phyloP scores from a whole-genome alignment of 345 rosid genomes.

The Populus tremula region DNA sequence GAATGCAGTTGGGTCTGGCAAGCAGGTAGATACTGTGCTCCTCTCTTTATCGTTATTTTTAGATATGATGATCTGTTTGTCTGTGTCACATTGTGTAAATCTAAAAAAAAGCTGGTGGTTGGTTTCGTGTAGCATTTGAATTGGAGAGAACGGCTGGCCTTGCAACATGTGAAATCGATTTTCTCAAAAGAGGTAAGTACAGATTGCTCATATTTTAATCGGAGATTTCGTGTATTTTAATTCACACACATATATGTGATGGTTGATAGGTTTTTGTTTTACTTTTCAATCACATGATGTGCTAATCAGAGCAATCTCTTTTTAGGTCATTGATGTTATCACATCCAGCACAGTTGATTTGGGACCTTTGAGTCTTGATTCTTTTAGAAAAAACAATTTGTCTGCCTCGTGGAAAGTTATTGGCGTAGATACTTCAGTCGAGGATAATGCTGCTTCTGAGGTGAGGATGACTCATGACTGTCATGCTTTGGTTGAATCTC shows the following conservation, averaged over 20 bases:
- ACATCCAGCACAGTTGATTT: conserved; percentile 65
- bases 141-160: conserved; percentile 84
- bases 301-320: conserved; percentile 8
- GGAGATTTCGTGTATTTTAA: conserved; percentile 4
- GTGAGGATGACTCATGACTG: conserved; percentile 31
- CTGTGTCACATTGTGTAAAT: conserved; percentile 4
- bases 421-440: conserved; percentile 37
- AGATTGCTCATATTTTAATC: conserved; percentile 6
- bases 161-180: conserved; percentile 60
- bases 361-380: conserved; percentile 81
- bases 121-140: conserved; percentile 52
- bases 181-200: conserved; percentile 76
- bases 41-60: background rate
- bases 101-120: conserved; percentile 12
- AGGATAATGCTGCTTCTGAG: conserved; percentile 38
- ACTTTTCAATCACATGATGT: conserved; percentile 10
- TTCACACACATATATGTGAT: background rate
- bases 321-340: conserved; percentile 77
- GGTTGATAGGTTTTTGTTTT: background rate
- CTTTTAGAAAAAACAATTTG: conserved; percentile 65
- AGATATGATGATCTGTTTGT: background rate
- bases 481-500: conserved; percentile 13
- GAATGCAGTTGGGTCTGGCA: conserved; percentile 26
- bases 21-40: conserved; percentile 43
- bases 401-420: conserved; percentile 72